Conservation (phyloP, 805 yeast species). For the Torulaspora quercuum region DNA sequence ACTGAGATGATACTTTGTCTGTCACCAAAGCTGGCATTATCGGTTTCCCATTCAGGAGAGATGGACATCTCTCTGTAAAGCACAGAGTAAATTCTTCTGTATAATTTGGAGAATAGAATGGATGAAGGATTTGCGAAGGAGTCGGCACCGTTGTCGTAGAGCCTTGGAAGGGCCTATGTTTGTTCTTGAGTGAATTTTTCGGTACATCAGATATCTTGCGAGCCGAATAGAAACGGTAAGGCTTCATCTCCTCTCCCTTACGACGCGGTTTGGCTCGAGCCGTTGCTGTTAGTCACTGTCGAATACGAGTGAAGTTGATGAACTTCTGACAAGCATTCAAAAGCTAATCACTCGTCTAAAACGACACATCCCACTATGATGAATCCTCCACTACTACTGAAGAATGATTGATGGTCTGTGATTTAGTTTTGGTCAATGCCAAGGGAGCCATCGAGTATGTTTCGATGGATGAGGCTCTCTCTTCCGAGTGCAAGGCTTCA, state of each 20-base stretch:
- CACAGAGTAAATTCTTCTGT: constrained; percentile 28
- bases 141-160: constrained; percentile 5
- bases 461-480: constrained; percentile 13
- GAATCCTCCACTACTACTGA: constrained; percentile 1
- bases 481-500: constrained; percentile 17
- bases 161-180: neutral
- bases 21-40: constrained; percentile 20
- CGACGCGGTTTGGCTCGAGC: too few species aligned
- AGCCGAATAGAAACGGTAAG: constrained; percentile 8
- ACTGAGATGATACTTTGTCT: constrained; percentile 5
- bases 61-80: constrained; percentile 19
- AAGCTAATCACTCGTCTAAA: neutral
- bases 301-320: constrained; percentile 5
- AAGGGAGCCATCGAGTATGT: constrained; percentile 17
- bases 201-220: constrained; percentile 2
- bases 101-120: constrained; percentile 27
- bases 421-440: neutral
- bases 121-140: constrained; percentile 24
- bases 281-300: neutral
- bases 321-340: neutral
- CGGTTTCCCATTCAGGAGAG: constrained; percentile 21
- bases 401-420: neutral
- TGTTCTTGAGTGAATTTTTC: constrained; percentile 4
- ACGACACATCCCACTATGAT: neutral
- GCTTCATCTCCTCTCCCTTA: constrained; percentile 7